A percentile compares a stretch with the other conserved stretches of the same genome.
Evolutionary conservation across 306 rosid genomes (phyloP).

Genomic region (Luffa acutangula): DNA sequence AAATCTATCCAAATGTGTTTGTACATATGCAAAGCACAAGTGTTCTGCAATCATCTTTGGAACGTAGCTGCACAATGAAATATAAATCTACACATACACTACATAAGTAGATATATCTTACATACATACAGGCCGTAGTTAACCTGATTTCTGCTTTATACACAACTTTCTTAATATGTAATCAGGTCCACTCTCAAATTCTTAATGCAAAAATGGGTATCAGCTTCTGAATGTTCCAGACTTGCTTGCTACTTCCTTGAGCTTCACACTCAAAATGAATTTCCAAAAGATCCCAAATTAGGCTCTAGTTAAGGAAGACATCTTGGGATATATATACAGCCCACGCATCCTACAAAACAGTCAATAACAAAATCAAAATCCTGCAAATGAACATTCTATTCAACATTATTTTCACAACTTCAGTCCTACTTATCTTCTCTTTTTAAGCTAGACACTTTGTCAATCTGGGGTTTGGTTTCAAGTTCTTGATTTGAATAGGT

Average conservation of each 20-base stretch:
- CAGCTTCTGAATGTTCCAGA: conserved; percentile 7
- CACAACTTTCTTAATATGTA: background rate
- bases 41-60: background rate
- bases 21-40: conserved; percentile 2
- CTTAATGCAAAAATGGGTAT: conserved; percentile 6
- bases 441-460: background rate
- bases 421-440: background rate
- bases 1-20: background rate
- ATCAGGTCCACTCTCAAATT: background rate
- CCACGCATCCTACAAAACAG: conserved; percentile 73
- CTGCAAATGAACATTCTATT: background rate
- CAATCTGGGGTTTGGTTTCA: background rate
- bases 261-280: conserved; percentile 9
- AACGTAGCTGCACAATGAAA: background rate
- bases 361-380: background rate
- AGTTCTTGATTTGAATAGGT: background rate
- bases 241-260: conserved; percentile 1
- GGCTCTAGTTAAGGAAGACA: conserved; percentile 31
- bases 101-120: background rate
- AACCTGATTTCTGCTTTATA: background rate
- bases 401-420: background rate
- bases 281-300: background rate
- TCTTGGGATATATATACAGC: conserved; percentile 62
- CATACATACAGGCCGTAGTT: background rate
- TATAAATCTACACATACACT: background rate